These are phyloP conservation scores for Incumbomyces lentus DNA, from an alignment of 2,329 filamentous ascomycete genomes.

Conservation along the genomic window DNA sequence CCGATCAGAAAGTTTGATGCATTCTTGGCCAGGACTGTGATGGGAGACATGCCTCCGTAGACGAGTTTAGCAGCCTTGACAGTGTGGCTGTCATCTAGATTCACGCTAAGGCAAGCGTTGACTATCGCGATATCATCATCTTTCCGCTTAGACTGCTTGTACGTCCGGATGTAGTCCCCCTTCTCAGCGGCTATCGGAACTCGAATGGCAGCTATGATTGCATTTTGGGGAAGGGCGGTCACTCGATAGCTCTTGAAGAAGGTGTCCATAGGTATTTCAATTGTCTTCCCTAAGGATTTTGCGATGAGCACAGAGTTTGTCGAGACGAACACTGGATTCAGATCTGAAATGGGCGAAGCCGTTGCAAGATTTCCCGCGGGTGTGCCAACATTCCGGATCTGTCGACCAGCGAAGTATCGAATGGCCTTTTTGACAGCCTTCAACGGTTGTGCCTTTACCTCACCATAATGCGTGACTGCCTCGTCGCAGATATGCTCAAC, in stretches of 20 bases:
- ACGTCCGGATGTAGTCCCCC: slow-evolving; percentile 76
- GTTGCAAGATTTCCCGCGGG: slow-evolving; percentile 90
- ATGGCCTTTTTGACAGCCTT: slow-evolving; percentile 88
- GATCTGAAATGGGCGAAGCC: slow-evolving; percentile 88
- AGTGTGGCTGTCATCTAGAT: slow-evolving; percentile 55
- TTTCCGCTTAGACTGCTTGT: slow-evolving; percentile 94
- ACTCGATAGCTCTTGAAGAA: slow-evolving; percentile 89
- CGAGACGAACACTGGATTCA: slow-evolving; percentile 89
- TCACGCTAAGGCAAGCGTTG: slow-evolving; percentile 70
- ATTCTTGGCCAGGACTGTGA: slow-evolving; percentile 75
- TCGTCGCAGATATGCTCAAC: slow-evolving; percentile 74
- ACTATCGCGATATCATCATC: slow-evolving; percentile 98
- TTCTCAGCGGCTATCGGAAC: slow-evolving; percentile 66
- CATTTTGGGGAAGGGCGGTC: slow-evolving; percentile 70
- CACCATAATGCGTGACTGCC: slow-evolving; percentile 69
- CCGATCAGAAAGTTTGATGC: slow-evolving; percentile 65
- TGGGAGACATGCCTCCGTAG: slow-evolving; percentile 91
- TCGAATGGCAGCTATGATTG: slow-evolving; percentile 75
- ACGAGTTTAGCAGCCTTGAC: slow-evolving; percentile 71
- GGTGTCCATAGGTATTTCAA: slow-evolving; percentile 77
- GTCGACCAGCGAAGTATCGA: slow-evolving; percentile 84
- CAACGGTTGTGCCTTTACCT: slow-evolving; percentile 64
- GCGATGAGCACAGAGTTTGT: slow-evolving; percentile 73
- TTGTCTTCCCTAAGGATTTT: slow-evolving; percentile 62
- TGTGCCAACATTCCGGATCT: slow-evolving; percentile 96